Percentiles rank a stretch among this genome's conserved stretches.
Evolutionary conservation across 345 rosid genomes (phyloP).

Genomic region (Rhizophora apiculata): DNA sequence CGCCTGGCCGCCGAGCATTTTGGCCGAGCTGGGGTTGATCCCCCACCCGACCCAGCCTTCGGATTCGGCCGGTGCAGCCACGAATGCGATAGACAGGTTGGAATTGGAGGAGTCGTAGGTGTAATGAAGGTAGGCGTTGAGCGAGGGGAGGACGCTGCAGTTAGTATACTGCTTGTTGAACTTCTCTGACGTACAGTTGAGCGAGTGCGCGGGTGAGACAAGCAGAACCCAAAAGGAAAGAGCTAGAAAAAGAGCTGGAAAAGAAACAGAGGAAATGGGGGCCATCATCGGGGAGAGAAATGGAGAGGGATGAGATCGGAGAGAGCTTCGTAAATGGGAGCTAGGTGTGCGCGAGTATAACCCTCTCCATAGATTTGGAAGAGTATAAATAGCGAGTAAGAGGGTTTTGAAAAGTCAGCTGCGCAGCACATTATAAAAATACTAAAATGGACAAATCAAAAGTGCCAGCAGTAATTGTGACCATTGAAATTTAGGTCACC

Average conservation of each 20-base stretch:
- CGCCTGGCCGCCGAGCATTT: conserved; percentile 67
- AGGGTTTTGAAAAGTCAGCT: too few relatives aligned
- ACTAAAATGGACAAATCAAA: too few relatives aligned
- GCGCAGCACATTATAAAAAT: too few relatives aligned
- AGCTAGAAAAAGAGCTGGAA: conserved; percentile 9
- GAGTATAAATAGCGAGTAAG: too few relatives aligned
- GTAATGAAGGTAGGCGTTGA: conserved; percentile 15
- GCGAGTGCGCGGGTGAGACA: conserved; percentile 46
- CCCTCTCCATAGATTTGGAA: too few relatives aligned
- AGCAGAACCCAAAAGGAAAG: conserved; percentile 24
- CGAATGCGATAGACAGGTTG: conserved; percentile 21
- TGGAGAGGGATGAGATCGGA: too few relatives aligned
- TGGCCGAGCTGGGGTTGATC: conserved; percentile 47
- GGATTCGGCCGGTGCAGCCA: conserved; percentile 11
- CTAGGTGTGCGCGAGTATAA: too few relatives aligned
- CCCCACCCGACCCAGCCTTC: conserved; percentile 83
- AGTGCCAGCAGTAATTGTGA: too few relatives aligned
- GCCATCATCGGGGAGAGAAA: too few relatives aligned
- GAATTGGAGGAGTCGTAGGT: conserved; percentile 14
- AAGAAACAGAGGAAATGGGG: too few relatives aligned
- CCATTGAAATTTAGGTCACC: too few relatives aligned
- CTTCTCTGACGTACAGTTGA: conserved; percentile 50
- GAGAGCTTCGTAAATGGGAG: too few relatives aligned
- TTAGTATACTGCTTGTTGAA: background rate
- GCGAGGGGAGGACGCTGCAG: conserved; percentile 26